phyloP scores from a whole-genome alignment of 768 basidiomycete species.

The Podaxis sp. region DNA sequence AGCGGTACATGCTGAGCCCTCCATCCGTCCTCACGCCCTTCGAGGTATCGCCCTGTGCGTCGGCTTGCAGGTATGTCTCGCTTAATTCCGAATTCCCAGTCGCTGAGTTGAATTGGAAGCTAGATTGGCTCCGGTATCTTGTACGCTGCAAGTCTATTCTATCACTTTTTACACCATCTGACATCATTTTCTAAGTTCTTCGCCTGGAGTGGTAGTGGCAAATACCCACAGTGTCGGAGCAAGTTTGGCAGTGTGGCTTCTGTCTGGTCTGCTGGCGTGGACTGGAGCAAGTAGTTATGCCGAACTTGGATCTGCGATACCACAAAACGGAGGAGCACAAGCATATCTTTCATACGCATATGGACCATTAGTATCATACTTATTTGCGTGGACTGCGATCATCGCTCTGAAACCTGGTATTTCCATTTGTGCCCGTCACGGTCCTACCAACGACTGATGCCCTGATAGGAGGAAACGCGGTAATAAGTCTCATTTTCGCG shows the following conservation, averaged over 20 bases:
- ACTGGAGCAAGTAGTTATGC: conserved; percentile 95
- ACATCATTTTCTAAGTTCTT: conserved; percentile 50
- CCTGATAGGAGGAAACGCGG: conserved; percentile 63
- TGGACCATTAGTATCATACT: conserved; percentile 80
- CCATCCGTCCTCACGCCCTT: not conserved
- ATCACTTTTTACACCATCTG: not conserved
- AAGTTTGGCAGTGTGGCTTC: conserved; percentile 80
- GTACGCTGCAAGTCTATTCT: conserved; percentile 34
- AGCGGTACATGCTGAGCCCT: conserved; percentile 16
- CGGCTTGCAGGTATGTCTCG: conserved; percentile 61
- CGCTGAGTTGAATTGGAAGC: conserved; percentile 2
- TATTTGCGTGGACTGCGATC: conserved; percentile 95
- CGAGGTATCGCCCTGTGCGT: conserved; percentile 83
- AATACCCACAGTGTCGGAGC: conserved; percentile 89
- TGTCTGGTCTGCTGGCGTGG: conserved; percentile 85
- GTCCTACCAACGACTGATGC: not conserved
- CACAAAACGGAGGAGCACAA: conserved; percentile 67
- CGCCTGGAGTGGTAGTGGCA: conserved; percentile 87
- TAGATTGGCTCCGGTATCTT: conserved; percentile 94
- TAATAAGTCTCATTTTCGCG: conserved; percentile 84
- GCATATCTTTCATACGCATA: conserved; percentile 89
- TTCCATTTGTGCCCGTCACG: conserved; percentile 8
- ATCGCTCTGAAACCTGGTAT: conserved; percentile 81
- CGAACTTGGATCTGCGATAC: conserved; percentile 87
- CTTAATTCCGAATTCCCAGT: not conserved